Conservation (phyloP, 495 filamentous ascomycete species). For the Aspergillus cristatus region DNA sequence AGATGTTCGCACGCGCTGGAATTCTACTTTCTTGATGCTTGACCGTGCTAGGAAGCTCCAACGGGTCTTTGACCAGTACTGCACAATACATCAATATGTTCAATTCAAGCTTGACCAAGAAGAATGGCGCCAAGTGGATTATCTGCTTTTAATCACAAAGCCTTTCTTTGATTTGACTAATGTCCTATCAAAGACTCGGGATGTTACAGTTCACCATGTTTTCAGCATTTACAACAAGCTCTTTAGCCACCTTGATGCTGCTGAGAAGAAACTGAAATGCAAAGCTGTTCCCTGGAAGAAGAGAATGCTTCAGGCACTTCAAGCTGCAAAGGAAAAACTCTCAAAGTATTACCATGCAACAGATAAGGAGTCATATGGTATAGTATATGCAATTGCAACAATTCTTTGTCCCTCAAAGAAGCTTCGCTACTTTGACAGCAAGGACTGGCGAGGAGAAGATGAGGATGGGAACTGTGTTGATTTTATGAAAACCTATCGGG, state of each 20-base stretch:
- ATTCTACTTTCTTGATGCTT: constrained; percentile 9
- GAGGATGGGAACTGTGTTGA: too few species aligned
- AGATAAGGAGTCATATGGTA: constrained; percentile 1
- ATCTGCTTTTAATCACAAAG: constrained; percentile 7
- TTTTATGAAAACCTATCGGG: too few species aligned
- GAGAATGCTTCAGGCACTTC: constrained; percentile 5
- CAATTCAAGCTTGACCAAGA: constrained; percentile 5
- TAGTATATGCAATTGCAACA: constrained; percentile 14
- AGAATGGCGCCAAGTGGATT: constrained; percentile 15
- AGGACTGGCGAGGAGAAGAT: constrained; percentile 6
- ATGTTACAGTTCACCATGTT: constrained; percentile 10
- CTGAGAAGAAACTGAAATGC: not conserved
- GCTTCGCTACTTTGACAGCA: constrained; percentile 12
- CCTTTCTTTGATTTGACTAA: constrained; percentile 11
- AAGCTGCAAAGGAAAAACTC: not conserved
- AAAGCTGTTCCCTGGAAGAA: constrained; percentile 6
- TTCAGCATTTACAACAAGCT: constrained; percentile 13
- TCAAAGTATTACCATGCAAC: constrained; percentile 16
- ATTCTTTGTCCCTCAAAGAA: constrained; percentile 12
- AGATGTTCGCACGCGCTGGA: constrained; percentile 6
- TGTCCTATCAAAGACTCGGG: constrained; percentile 6
- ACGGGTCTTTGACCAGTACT: constrained; percentile 10
- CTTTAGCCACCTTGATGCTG: constrained; percentile 2
- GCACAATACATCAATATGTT: constrained; percentile 1
- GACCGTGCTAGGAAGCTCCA: constrained; percentile 6